Base-by-base conservation (phyloP, 139 green algal species). In the Ettlia oleoabundans region DNA sequence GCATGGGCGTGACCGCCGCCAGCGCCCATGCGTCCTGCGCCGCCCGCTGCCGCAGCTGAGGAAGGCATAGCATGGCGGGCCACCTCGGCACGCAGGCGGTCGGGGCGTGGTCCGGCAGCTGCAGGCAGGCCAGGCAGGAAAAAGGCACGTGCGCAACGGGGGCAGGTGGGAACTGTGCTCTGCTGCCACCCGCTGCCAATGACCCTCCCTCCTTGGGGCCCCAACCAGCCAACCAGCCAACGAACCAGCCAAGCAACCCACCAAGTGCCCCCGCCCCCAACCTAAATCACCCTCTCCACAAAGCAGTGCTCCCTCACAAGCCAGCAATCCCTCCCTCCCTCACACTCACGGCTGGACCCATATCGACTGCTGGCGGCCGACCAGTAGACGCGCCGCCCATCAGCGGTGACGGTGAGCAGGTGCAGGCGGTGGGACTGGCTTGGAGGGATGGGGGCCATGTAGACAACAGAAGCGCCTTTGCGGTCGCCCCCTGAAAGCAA, bases 331-430 rank as follows among this genome's bases (percentile, higher is more conserved):
- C n/a, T n/a, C n/a, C n/a, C n/a, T n/a, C 52, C 3, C 41, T 7
- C 15, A 33, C 28, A 43, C 58, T 81, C 75, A 81, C 58, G 75
- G 15, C 55, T 26, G 55, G 4, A 43, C 41, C 70, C 80, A 5
- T 73, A 80, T 35, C 43, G 42, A 1, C 13, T 55, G 47, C 52
- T 42, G 42, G n/a, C 35, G 0, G 87, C 92, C n/a, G 88, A 89
- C 82, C 97, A 95, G 88, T 96, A 98, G 2, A 98, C 90, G 24
- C 96, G 87, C 0, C 93, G 83, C 18, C 95, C 96, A 70, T 98
- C 95, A 18, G 92, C 89, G 1, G 93, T 95, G 26, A 98, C 86
- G 2, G 92, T 95, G 68, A 98, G 78, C 28, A 98, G 87, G 61
- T 98, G 94, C 40, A 98, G 82, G 42, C 78, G 75, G 19, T 52